phyloP scores from a whole-genome alignment of 345 rosid species.

The Eutrema yunnanense region DNA sequence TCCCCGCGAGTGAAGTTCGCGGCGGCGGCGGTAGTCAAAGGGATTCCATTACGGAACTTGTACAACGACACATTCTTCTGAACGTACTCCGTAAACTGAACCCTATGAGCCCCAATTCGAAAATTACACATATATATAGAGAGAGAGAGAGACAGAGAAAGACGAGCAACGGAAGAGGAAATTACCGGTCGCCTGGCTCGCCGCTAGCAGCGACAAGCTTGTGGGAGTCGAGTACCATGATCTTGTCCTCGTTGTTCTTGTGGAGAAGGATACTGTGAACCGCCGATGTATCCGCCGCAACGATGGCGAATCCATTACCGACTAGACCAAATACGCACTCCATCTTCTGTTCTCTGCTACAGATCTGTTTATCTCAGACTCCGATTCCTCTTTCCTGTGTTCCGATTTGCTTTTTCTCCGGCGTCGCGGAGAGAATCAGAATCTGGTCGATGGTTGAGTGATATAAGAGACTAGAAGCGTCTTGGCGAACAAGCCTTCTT shows the following conservation, averaged over 20 bases:
- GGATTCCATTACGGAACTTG: conserved; percentile 89
- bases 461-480: neutral
- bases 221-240: conserved; percentile 94
- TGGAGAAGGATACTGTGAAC: conserved; percentile 88
- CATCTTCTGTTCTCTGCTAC: conserved; percentile 32
- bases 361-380: conserved; percentile 13
- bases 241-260: conserved; percentile 93
- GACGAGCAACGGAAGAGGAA: neutral
- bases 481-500: conserved; percentile 21
- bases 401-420: conserved; percentile 2
- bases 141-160: neutral
- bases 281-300: conserved; percentile 89
- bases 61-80: conserved; percentile 93
- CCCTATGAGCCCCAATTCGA: conserved; percentile 34
- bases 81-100: conserved; percentile 91
- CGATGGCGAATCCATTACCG: conserved; percentile 77
- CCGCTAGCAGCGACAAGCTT: conserved; percentile 97
- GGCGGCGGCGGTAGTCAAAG: conserved; percentile 83
- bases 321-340: conserved; percentile 94
- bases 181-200: conserved; percentile 88
- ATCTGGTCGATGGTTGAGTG: neutral
- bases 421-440: neutral
- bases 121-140: neutral
- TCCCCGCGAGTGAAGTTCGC: conserved; percentile 90
- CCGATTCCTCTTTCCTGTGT: neutral